These are phyloP conservation scores for Nothophoma quercina DNA, from an alignment of 2,329 filamentous ascomycete genomes.

Conservation along the genomic window DNA sequence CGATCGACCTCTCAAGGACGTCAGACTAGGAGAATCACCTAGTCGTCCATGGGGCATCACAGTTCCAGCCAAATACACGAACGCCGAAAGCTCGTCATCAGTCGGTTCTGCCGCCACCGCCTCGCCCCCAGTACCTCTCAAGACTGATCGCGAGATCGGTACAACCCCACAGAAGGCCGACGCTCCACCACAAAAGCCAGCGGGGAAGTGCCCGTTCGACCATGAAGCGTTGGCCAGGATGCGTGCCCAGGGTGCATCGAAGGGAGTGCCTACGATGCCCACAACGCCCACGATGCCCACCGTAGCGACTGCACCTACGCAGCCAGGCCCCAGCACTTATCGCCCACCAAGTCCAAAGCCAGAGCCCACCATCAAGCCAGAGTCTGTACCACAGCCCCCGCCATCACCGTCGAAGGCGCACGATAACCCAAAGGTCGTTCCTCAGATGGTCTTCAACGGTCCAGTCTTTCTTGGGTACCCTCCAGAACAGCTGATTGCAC, in stretches of 20 bases:
- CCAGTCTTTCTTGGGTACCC: constrained; percentile 91
- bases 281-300: constrained; percentile 14
- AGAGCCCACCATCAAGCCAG: constrained; percentile 15
- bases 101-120: constrained; percentile 51
- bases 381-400: constrained; percentile 8
- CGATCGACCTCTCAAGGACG: constrained; percentile 83
- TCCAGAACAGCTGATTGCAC: constrained; percentile 45
- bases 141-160: constrained; percentile 33
- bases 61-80: constrained; percentile 67
- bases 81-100: constrained; percentile 49
- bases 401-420: constrained; percentile 17
- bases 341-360: constrained; percentile 16
- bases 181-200: constrained; percentile 33
- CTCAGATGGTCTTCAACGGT: constrained; percentile 87
- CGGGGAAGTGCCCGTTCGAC: constrained; percentile 48
- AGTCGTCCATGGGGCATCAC: constrained; percentile 92
- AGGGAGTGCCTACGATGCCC: constrained; percentile 15
- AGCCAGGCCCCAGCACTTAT: constrained; percentile 21
- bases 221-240: constrained; percentile 37
- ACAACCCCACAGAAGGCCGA: constrained; percentile 36
- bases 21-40: constrained; percentile 92
- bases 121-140: constrained; percentile 63
- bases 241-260: constrained; percentile 12
- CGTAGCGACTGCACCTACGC: constrained; percentile 16
- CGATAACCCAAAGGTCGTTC: constrained; percentile 42